Evolutionary conservation across 2,329 filamentous ascomycete species (phyloP), one percentile per base, ranked within the genome.

Genomic region (Cladosporium sp.): DNA sequence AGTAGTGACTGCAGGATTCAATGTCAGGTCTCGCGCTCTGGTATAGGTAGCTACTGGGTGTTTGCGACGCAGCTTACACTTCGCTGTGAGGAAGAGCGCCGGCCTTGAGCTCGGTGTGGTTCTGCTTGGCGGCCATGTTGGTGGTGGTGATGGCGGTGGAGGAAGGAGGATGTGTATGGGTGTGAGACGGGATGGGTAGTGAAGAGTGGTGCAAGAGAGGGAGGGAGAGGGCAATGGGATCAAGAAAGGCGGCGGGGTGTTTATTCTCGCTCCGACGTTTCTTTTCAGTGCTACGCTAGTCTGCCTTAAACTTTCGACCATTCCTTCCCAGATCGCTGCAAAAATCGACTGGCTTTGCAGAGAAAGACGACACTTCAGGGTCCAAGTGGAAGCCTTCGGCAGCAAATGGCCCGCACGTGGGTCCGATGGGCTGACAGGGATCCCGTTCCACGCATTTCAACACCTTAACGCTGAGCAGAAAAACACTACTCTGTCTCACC

Each of bases 1-100:
- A 65, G 74, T 84, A 84, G 79, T 74, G 75, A 7, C 61, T 63
- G 61, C n/a, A 31, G 10, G 10, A 68, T 62, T 52, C 7, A 2
- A 53, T 56, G 35, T 49, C 61, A 62, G 37, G 21, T 28, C 33
- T 55, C 14, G 23, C 18, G 57, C 49, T 63, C 65, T 16, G 23
- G 33, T 56, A 67, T 67, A 46, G 65, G 67, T 67, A 46, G 65
- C 71, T 78, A 73, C 69, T 66, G 65, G 77, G 70, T 82, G 96
- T 83, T 97, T 98, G 84, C 98, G 98, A 31, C 33, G 56, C 37
- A 85, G 98, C 99, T 81, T 98, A 95, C 80, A 96, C 93, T 85
- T 99, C 95, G 70, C 93, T 95, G 83, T 97, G 93, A 78, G 91
- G 90, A 86, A 97, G 89, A 14, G 58, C 63, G 23, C 33, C 63